Evolutionary conservation across 768 basidiomycete species (phyloP).

Genomic region (Hortiboletus flavorubellus): DNA sequence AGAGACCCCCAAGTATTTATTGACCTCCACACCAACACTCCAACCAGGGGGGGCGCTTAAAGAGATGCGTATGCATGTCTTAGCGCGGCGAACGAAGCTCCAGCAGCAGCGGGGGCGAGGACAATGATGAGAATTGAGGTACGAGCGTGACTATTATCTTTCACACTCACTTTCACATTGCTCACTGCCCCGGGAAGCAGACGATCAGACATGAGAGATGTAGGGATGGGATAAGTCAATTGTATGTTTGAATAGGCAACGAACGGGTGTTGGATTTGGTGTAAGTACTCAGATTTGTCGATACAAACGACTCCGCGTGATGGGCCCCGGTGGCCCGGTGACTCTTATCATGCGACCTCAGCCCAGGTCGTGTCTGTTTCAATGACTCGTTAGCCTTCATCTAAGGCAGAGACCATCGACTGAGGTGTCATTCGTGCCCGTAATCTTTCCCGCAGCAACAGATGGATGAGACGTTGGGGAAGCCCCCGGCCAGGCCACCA

Average conservation of each 20-base stretch:
- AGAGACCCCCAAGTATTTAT: background rate
- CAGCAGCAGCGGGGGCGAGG: too few species aligned
- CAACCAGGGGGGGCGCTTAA: background rate
- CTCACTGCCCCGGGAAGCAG: background rate
- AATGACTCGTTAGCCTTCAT: too few species aligned
- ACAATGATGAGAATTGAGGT: too few species aligned
- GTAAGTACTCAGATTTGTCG: background rate
- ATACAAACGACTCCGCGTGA: background rate
- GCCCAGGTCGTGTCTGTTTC: too few species aligned
- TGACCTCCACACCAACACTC: background rate
- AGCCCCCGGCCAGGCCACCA: too few species aligned
- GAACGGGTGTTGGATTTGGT: background rate
- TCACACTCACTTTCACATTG: background rate
- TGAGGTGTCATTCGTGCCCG: too few species aligned
- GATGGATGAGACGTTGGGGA: too few species aligned
- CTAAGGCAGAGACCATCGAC: background rate
- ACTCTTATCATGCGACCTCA: background rate
- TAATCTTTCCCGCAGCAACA: too few species aligned
- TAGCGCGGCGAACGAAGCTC: too few species aligned
- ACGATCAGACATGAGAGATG: background rate
- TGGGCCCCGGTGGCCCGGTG: background rate
- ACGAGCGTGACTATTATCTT: background rate
- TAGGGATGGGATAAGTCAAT: background rate
- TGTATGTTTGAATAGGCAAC: background rate
- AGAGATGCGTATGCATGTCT: too few species aligned